Evolutionary conservation across 129 eudicot genomes (phyloP).

Genomic region (Scalesia atractyloides): DNA sequence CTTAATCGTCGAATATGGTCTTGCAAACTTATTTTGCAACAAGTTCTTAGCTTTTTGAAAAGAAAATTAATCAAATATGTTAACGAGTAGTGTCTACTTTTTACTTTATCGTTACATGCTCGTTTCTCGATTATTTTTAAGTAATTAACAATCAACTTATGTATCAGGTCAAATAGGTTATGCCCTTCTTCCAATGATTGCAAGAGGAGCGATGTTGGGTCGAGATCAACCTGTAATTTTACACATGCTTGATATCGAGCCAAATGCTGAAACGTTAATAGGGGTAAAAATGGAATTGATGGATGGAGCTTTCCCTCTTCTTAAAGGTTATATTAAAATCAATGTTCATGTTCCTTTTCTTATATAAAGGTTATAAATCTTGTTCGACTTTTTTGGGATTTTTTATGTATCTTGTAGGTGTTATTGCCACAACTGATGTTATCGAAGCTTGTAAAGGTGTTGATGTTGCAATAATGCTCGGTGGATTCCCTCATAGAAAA

Average conservation of each 20-base stretch:
- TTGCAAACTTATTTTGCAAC: neutral
- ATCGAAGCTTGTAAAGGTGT: constrained; percentile 84
- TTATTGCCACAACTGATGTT: constrained; percentile 74
- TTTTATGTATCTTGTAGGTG: constrained; percentile 42
- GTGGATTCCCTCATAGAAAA: constrained; percentile 76
- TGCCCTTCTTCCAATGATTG: constrained; percentile 94
- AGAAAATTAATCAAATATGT: neutral
- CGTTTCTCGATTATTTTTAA: constrained; percentile 12
- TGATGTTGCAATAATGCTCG: constrained; percentile 78
- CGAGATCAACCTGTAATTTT: constrained; percentile 82
- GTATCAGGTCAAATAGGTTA: constrained; percentile 87
- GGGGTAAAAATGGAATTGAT: constrained; percentile 92
- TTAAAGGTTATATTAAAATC: constrained; percentile 55
- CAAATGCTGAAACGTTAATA: constrained; percentile 72
- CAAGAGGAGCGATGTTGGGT: constrained; percentile 89
- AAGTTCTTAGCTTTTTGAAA: constrained; percentile 19
- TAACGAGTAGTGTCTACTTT: constrained; percentile 8
- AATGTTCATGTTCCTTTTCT: too few species aligned
- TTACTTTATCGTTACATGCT: neutral
- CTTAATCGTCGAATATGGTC: neutral
- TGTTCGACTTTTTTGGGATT: neutral
- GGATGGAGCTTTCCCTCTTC: constrained; percentile 94
- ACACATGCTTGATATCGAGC: constrained; percentile 88
- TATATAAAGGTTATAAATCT: too few species aligned
- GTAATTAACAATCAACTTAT: constrained; percentile 6